These are phyloP conservation scores for Cryphonectria japonica DNA, from an alignment of 2,329 filamentous ascomycete species.

Conservation along the genomic window DNA sequence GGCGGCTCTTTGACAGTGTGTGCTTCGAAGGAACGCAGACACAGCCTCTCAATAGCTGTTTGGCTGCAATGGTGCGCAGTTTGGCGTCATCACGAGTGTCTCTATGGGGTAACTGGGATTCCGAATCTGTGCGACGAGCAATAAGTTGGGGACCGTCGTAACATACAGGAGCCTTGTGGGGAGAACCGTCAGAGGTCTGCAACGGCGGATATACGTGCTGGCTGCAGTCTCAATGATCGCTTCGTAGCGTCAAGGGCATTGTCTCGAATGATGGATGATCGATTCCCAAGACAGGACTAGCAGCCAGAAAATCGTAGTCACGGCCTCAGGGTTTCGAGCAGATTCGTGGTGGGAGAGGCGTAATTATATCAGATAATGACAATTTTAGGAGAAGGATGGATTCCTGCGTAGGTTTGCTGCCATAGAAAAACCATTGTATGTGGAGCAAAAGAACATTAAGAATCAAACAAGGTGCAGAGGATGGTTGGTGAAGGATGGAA, in stretches of 20 bases:
- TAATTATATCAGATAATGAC: background rate
- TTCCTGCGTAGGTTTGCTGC: background rate
- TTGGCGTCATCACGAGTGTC: background rate
- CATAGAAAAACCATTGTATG: background rate
- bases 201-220: background rate
- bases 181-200: background rate
- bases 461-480: background rate
- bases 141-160: background rate
- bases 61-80: constrained; percentile 26
- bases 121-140: constrained; percentile 8
- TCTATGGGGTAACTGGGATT: background rate
- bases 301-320: background rate
- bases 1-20: background rate
- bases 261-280: background rate
- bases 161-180: background rate
- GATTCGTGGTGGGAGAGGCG: background rate
- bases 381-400: too few species aligned
- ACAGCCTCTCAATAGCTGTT: constrained; percentile 26
- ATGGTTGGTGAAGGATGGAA: background rate
- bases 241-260: background rate
- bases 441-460: background rate
- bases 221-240: background rate
- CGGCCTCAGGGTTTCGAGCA: background rate
- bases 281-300: background rate
- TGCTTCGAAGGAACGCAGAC: background rate